These are phyloP conservation scores for Boletus subparvulus DNA, from an alignment of 768 basidiomycete species.

Conservation along the genomic window DNA sequence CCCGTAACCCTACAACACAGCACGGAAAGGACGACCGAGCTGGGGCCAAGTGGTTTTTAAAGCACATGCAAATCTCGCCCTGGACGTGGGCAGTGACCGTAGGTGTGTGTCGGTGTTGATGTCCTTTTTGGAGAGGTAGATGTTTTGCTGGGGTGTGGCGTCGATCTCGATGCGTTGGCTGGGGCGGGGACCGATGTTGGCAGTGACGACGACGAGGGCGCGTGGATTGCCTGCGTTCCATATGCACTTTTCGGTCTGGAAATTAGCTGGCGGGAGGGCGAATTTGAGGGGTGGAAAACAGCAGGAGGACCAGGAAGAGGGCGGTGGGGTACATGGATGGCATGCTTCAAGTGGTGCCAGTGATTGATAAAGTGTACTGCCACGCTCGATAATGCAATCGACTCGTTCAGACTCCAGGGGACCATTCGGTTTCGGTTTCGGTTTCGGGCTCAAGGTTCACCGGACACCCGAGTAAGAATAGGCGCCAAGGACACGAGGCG, in stretches of 20 bases:
- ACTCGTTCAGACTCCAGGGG: too few relatives aligned
- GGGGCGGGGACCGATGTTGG: conserved; percentile 76
- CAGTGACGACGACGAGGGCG: conserved; percentile 95
- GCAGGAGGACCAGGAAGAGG: too few relatives aligned
- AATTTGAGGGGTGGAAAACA: conserved; percentile 74
- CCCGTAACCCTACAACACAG: too few relatives aligned
- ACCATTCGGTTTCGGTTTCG: too few relatives aligned
- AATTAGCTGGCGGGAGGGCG: conserved; percentile 63
- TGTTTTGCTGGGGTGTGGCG: conserved; percentile 71
- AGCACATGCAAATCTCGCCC: conserved; percentile 90
- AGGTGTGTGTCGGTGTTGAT: too few relatives aligned
- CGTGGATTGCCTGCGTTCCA: conserved; percentile 91
- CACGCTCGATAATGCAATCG: too few relatives aligned
- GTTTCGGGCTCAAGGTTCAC: too few relatives aligned
- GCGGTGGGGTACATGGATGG: too few relatives aligned
- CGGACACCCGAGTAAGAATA: neutral
- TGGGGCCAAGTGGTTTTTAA: conserved; percentile 77
- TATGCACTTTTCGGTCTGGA: conserved; percentile 82
- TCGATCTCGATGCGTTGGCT: conserved; percentile 90
- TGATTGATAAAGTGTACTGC: conserved; percentile 1
- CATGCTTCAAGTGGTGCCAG: neutral
- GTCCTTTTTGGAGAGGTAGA: conserved; percentile 85
- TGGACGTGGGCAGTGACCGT: too few relatives aligned
- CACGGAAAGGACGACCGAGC: too few relatives aligned
- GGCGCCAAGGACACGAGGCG: neutral